Evolutionary conservation across 23 red algal species (phyloP), one percentile per base, ranked within the genome.

Genomic region (Pyropia yezoensis): DNA sequence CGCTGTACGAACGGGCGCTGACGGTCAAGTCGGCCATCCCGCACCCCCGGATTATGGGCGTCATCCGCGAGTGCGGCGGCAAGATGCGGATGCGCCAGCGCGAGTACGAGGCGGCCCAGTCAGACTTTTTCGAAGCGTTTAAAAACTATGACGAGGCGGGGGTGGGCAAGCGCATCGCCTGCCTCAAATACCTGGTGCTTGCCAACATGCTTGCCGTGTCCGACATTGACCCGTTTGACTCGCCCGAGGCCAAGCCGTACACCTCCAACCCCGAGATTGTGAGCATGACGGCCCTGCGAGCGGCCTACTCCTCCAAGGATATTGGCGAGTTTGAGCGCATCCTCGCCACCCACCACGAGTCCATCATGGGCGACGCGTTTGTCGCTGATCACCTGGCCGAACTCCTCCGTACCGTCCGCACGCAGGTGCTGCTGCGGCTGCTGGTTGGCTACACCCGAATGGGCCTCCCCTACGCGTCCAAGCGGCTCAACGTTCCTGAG

Each of bases 141-240:
- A 89, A 87, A 74, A 80, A 86, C 22, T 98, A 98, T 71, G 94
- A 91, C 60, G 94, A 98, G 62, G 94, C 86, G 18, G 94, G 94
- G 14, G 83, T 75, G 33, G 58, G 68, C 3, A 53, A 81, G 50
- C 73, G 94, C 60, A 82, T 98, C 62, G 79, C 85, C 22, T 89
- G 81, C 53, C 73, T 98, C 18, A 89, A 90, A 54, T 98, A 98
- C 72, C 49, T 98, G 26, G 94, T 98, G 19, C 54, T 98, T 1
- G 94, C 94, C 22, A 98, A 98, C 76, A 88, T 98, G 94, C 94
- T 98, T 52, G 67, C 79, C 7, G 28, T 79, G n/a, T 86, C 73
- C n/a, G 77, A 81, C 32, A 90, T 98, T 23, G 78, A 98, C 70
- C 85, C 86, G 0, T 98, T 98, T 55, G 85, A 89, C 49, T 87